A percentile compares a stretch with the other conserved stretches of the same genome.
Conservation (phyloP, 495 filamentous ascomycete genomes). For the Hypoxylon subgilvum region DNA sequence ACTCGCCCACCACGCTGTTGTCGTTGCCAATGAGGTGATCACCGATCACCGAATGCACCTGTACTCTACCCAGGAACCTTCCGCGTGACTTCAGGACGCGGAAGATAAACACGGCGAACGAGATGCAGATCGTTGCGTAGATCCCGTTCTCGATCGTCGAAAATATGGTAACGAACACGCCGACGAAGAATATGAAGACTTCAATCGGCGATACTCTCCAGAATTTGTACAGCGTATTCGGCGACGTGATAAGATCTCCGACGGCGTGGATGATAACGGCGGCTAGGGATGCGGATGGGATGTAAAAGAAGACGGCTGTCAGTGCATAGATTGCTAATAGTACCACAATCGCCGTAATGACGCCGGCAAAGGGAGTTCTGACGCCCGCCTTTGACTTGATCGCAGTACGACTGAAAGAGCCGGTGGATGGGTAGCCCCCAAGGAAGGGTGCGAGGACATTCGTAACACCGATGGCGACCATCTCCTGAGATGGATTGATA, state of each 20-base stretch:
- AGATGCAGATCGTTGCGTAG: conserved; percentile 80
- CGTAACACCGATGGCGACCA: conserved; percentile 91
- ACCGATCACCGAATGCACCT: conserved; percentile 87
- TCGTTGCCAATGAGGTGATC: conserved; percentile 75
- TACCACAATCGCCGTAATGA: conserved; percentile 87
- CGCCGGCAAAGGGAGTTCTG: conserved; percentile 87
- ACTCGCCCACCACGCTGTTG: conserved; percentile 43
- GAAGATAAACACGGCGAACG: conserved; percentile 80
- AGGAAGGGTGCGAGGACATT: conserved; percentile 95
- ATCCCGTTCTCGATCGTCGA: conserved; percentile 88
- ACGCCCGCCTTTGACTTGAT: conserved; percentile 99
- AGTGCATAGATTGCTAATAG: conserved; percentile 94
- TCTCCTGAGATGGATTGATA: conserved; percentile 96
- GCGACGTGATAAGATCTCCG: conserved; percentile 90
- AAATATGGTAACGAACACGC: conserved; percentile 91
- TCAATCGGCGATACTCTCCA: conserved; percentile 92
- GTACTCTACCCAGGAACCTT: conserved; percentile 85
- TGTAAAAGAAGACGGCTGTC: conserved; percentile 92
- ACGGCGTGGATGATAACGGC: conserved; percentile 98
- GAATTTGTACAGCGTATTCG: conserved; percentile 94
- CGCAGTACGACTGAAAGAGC: conserved; percentile 95
- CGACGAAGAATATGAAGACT: conserved; percentile 90
- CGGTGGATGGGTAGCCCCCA: conserved; percentile 91
- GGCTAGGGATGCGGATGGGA: conserved; percentile 82
- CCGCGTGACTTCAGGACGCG: conserved; percentile 84